Base-by-base conservation (phyloP, 2,329 filamentous ascomycete species). In the Pseudocercospora pini-densiflorae region DNA sequence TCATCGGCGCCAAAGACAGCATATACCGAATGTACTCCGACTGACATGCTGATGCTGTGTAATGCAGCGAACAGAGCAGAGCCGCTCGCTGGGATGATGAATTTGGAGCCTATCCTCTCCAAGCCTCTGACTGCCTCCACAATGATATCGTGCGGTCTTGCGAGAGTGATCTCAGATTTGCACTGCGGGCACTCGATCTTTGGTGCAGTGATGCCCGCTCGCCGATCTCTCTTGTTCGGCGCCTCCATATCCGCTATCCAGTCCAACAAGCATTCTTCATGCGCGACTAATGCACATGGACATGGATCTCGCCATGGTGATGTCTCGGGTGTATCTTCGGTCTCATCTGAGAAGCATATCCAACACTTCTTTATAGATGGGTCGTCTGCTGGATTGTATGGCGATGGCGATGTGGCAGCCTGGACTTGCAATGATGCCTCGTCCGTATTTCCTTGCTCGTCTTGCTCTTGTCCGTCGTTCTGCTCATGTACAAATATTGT, bases 241-340 rank as follows among this genome's bases (percentile, higher is more conserved):
- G 86, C 83, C 80, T 97, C 93, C 76, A 93, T 88, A 76, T 97
- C 93, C n/a, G 92, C 90, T 19, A 98, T 90, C 94, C 94, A 99
- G 74, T 93, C 91, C 45, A 98, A 84, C 71, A 98, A 85, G 77
- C 94, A 97, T 67, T 89, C 87, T 78, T 98, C 93, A 77, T 99
- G 95, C 1, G 94, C 95, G 63, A 92, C 92, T 45, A 99, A 85
- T 12, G 92, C 93, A 80, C 95, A 99, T 0, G 90, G 91, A 77
- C 95, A 99, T 1, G 95, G 94, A 62, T 91, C 92, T 53, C 92
- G 89, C 94, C 95, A 99, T 71, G 85, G 84, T 1, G 84, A 84
- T 27, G 86, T 86, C 12, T 84, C 83, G 8, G 86, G 85, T n/a
- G 82, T 81, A 64, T 90, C 88, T 73, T 90, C 89, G 6, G 84